These are phyloP conservation scores for Ephemerocybe angulata DNA, from an alignment of 768 basidiomycete species.

Conservation along the genomic window DNA sequence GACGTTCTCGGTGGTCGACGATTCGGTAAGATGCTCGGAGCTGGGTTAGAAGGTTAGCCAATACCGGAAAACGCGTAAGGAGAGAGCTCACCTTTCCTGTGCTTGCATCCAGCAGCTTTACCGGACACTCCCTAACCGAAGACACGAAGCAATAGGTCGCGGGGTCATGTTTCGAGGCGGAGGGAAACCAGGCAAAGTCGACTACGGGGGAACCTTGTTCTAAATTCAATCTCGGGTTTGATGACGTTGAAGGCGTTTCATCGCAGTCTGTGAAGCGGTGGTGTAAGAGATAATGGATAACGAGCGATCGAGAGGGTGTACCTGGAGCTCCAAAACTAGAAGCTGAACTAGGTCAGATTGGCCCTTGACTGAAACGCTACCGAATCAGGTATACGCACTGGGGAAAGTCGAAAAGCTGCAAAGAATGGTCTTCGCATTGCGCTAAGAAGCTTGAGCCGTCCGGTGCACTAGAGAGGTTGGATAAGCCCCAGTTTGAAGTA, in stretches of 20 bases:
- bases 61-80: background rate
- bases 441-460: slow-evolving; percentile 69
- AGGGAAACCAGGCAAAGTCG: slow-evolving; percentile 83
- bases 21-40: slow-evolving; percentile 89
- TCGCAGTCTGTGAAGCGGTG: background rate
- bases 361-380: no score
- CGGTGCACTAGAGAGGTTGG: slow-evolving; percentile 50
- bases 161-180: slow-evolving; percentile 54
- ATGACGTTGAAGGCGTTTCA: background rate
- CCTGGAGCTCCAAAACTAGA: no score
- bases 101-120: slow-evolving; percentile 77
- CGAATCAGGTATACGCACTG: slow-evolving; percentile 18
- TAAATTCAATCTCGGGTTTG: slow-evolving; percentile 26
- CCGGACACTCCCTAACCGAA: slow-evolving; percentile 80
- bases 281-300: background rate
- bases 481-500: background rate
- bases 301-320: background rate
- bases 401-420: slow-evolving; percentile 54
- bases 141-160: slow-evolving; percentile 79
- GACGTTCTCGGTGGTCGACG: slow-evolving; percentile 89
- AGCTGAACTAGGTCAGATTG: no score
- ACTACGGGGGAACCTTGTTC: slow-evolving; percentile 68
- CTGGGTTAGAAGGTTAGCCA: slow-evolving; percentile 33
- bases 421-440: slow-evolving; percentile 66
- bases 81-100: slow-evolving; percentile 61